phyloP scores from a whole-genome alignment of 352 stramenopile genomes.

The Phytophthora constricta region DNA sequence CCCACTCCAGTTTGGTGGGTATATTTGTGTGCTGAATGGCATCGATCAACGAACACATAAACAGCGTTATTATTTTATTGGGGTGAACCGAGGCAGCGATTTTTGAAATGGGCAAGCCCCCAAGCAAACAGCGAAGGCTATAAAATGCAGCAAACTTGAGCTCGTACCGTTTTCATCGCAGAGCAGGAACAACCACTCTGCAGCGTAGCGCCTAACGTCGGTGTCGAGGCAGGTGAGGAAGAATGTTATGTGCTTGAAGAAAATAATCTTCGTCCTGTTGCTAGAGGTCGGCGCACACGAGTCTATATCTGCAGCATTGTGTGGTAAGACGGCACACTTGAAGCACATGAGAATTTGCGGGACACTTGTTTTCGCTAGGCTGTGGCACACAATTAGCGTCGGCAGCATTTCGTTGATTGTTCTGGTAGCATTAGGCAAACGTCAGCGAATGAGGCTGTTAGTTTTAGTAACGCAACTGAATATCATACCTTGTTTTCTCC shows the following conservation, averaged over 20 bases:
- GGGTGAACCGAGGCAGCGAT: slow-evolving; percentile 23
- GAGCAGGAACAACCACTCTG: slow-evolving; percentile 78
- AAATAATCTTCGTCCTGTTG: slow-evolving; percentile 34
- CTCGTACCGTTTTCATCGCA: slow-evolving; percentile 81
- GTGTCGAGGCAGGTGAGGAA: slow-evolving; percentile 81
- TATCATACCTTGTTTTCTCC: slow-evolving; percentile 59
- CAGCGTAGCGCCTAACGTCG: slow-evolving; percentile 67
- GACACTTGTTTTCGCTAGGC: slow-evolving; percentile 51
- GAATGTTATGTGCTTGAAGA: slow-evolving; percentile 69
- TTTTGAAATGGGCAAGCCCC: slow-evolving; percentile 31
- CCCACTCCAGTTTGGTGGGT: slow-evolving; percentile 71
- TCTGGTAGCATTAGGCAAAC: slow-evolving; percentile 17
- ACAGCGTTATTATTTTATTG: slow-evolving; percentile 43
- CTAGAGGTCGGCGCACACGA: not conserved
- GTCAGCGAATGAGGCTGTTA: not conserved
- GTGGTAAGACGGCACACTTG: slow-evolving; percentile 44
- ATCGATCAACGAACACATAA: slow-evolving; percentile 7
- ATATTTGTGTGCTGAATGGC: slow-evolving; percentile 69
- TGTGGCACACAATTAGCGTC: slow-evolving; percentile 70
- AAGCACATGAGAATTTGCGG: slow-evolving; percentile 44
- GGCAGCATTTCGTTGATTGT: slow-evolving; percentile 56
- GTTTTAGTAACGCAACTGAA: not conserved
- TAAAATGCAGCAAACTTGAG: slow-evolving; percentile 14
- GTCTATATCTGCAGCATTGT: not conserved
- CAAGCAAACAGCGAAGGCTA: slow-evolving; percentile 14